Evolutionary conservation across 2,329 filamentous ascomycete genomes (phyloP).

Genomic region (Cryphonectria nitschkei): DNA sequence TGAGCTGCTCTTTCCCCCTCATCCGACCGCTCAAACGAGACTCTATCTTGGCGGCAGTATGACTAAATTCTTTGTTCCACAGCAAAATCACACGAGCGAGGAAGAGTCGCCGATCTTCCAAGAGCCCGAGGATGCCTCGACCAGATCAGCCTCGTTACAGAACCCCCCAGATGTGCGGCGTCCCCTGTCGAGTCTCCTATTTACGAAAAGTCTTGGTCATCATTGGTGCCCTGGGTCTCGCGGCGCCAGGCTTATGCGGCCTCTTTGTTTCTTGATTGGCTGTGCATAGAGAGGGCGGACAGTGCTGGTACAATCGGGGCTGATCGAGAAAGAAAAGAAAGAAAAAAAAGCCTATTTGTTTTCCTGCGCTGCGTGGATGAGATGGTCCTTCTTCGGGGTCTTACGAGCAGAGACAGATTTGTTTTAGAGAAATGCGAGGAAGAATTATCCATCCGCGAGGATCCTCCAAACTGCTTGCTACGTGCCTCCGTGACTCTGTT

Average conservation of each 20-base stretch:
- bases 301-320: slow-evolving; percentile 53
- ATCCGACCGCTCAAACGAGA: neutral
- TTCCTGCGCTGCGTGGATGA: slow-evolving; percentile 38
- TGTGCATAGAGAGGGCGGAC: slow-evolving; percentile 51
- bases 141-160: slow-evolving; percentile 49
- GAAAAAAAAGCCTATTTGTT: slow-evolving; percentile 55
- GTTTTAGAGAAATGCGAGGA: slow-evolving; percentile 34
- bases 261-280: slow-evolving; percentile 51
- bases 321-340: slow-evolving; percentile 42
- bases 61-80: neutral
- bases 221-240: slow-evolving; percentile 49
- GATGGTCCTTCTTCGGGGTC: slow-evolving; percentile 33
- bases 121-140: slow-evolving; percentile 47
- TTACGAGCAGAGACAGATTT: slow-evolving; percentile 31
- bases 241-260: slow-evolving; percentile 50
- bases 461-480: neutral
- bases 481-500: neutral
- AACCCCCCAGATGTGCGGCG: slow-evolving; percentile 49
- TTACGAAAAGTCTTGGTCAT: slow-evolving; percentile 61
- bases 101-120: slow-evolving; percentile 36
- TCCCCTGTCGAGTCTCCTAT: slow-evolving; percentile 57
- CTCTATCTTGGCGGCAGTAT: neutral
- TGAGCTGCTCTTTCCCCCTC: slow-evolving; percentile 39
- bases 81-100: slow-evolving; percentile 31
- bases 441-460: slow-evolving; percentile 26